These are phyloP conservation scores for Lentinus brumalis DNA, from an alignment of 768 basidiomycete genomes.

Conservation along the genomic window DNA sequence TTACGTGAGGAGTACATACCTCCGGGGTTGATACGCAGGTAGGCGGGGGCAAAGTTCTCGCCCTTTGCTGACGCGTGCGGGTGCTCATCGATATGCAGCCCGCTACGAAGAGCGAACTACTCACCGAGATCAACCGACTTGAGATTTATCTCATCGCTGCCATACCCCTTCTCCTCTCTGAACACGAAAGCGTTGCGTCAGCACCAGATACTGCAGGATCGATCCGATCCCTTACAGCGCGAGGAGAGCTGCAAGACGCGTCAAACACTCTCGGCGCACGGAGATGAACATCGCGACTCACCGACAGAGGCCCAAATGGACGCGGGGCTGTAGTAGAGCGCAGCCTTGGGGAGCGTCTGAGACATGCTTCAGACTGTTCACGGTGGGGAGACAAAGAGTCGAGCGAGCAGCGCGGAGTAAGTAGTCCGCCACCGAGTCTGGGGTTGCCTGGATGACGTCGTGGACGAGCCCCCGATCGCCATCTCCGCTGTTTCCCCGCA, in stretches of 20 bases:
- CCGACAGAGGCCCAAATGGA: slow-evolving; percentile 70
- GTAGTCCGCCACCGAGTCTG: background rate
- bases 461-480: slow-evolving; percentile 7
- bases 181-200: background rate
- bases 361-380: slow-evolving; percentile 19
- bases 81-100: slow-evolving; percentile 1
- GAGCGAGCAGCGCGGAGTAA: background rate
- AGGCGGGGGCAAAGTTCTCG: slow-evolving; percentile 76
- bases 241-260: slow-evolving; percentile 45
- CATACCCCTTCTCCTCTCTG: slow-evolving; percentile 82
- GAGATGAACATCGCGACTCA: slow-evolving; percentile 33
- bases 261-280: background rate
- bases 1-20: slow-evolving; percentile 42
- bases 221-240: slow-evolving; percentile 48
- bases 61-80: slow-evolving; percentile 56
- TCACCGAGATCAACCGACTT: slow-evolving; percentile 67
- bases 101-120: slow-evolving; percentile 12
- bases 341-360: slow-evolving; percentile 64
- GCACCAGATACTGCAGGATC: background rate
- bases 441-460: slow-evolving; percentile 1
- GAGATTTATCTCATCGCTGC: slow-evolving; percentile 69
- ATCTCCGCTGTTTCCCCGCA: slow-evolving; percentile 10
- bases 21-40: slow-evolving; percentile 75
- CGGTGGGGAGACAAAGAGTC: background rate
- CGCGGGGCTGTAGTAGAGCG: slow-evolving; percentile 65